A percentile compares a stretch with the other conserved stretches of the same genome.
phyloP scores from a whole-genome alignment of 139 green algal species.

The Chlamydomonas eustigma region DNA sequence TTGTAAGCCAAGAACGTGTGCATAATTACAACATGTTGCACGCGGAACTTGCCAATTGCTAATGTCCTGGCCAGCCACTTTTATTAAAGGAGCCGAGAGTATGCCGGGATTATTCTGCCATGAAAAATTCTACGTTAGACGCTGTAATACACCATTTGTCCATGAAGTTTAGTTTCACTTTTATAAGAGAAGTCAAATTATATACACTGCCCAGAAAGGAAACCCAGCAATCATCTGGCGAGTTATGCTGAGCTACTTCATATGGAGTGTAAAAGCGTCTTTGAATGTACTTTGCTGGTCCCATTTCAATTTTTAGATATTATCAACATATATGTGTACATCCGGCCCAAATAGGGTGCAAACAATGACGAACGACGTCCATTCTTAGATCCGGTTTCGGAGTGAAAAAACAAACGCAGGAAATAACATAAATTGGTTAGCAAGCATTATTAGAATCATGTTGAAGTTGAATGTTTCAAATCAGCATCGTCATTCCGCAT shows the following conservation, averaged over 20 bases:
- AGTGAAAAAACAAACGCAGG: no score
- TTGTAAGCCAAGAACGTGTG: not conserved
- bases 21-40: not conserved
- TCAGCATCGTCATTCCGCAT: no score
- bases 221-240: conserved; percentile 65
- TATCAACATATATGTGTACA: no score
- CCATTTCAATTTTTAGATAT: no score
- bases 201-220: conserved; percentile 62
- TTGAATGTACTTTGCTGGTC: not conserved
- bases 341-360: no score
- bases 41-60: conserved; percentile 53
- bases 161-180: conserved; percentile 32
- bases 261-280: conserved; percentile 52
- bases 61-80: conserved; percentile 64
- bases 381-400: no score
- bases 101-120: conserved; percentile 46
- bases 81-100: conserved; percentile 54
- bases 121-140: no score
- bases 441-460: no score
- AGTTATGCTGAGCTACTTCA: conserved; percentile 61
- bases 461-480: no score
- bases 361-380: no score
- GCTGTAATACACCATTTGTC: no score
- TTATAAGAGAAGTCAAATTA: conserved; percentile 55
- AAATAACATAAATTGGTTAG: no score